A percentile compares a stretch with the other conserved stretches of the same genome.
Conservation (phyloP, 805 yeast genomes). For the Maudiozyma barnettii region DNA sequence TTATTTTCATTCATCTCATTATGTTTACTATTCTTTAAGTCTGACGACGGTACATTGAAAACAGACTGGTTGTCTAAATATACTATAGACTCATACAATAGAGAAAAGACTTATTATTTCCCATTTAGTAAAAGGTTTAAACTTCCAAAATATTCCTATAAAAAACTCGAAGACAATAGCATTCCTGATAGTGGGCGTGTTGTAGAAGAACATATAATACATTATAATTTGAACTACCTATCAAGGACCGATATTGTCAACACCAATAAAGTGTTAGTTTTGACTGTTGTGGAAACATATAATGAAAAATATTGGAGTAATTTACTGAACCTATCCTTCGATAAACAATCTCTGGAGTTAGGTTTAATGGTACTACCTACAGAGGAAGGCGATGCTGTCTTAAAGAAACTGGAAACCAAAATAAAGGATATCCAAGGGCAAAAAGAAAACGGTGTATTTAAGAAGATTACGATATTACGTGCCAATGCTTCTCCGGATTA, state of each 20-base stretch:
- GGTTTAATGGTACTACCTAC: slow-evolving; percentile 84
- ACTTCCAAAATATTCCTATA: slow-evolving; percentile 35
- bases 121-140: slow-evolving; percentile 14
- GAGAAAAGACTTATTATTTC: slow-evolving; percentile 18
- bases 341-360: slow-evolving; percentile 66
- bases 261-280: slow-evolving; percentile 66
- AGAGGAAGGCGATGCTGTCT: slow-evolving; percentile 65
- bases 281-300: slow-evolving; percentile 80
- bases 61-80: background rate
- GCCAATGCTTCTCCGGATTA: slow-evolving; percentile 53
- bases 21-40: background rate
- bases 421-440: slow-evolving; percentile 57
- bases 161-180: slow-evolving; percentile 34
- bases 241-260: slow-evolving; percentile 16
- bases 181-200: slow-evolving; percentile 23
- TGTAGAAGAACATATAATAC: slow-evolving; percentile 59
- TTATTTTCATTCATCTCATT: background rate
- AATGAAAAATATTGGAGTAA: slow-evolving; percentile 79
- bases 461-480: slow-evolving; percentile 69
- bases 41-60: background rate
- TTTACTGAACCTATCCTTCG: slow-evolving; percentile 58
- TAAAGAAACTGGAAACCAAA: slow-evolving; percentile 57
- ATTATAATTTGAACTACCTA: slow-evolving; percentile 68
- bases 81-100: background rate
- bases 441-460: slow-evolving; percentile 33